phyloP scores from a whole-genome alignment of 2,329 filamentous ascomycete genomes.

The Neurospora sp. region DNA sequence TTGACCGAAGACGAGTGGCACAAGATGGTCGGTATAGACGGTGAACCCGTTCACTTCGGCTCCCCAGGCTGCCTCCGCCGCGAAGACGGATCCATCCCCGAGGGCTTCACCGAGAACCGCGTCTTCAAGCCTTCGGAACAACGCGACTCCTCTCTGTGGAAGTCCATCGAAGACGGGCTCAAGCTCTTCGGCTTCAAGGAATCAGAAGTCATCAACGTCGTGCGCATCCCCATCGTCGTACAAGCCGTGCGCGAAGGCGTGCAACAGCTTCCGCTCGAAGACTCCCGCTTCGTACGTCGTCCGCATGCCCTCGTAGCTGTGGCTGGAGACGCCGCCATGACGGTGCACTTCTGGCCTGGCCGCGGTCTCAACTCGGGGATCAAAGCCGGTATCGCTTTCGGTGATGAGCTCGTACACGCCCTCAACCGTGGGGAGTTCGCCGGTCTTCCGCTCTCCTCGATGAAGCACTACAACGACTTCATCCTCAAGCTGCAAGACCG shows the following conservation, averaged over 20 bases:
- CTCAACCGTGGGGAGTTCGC: conserved; percentile 22
- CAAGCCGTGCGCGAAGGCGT: conserved; percentile 25
- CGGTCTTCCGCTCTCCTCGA: conserved; percentile 21
- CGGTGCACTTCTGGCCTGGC: conserved; percentile 28
- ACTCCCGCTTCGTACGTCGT: conserved; percentile 18
- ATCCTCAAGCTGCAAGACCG: conserved; percentile 25
- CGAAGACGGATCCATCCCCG: conserved; percentile 20
- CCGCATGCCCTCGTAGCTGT: conserved; percentile 25
- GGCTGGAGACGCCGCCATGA: conserved; percentile 27
- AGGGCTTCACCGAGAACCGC: conserved; percentile 21
- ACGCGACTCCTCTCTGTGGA: conserved; percentile 21
- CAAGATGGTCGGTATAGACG: conserved; percentile 23
- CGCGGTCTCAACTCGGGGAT: conserved; percentile 27
- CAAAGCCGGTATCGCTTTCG: conserved; percentile 25
- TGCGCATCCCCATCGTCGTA: conserved; percentile 27
- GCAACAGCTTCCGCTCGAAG: conserved; percentile 19
- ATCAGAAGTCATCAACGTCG: conserved; percentile 25
- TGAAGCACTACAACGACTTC: conserved; percentile 26
- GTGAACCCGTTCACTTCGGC: conserved; percentile 24
- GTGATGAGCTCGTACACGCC: conserved; percentile 26
- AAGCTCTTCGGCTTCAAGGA: conserved; percentile 28
- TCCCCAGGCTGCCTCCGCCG: conserved; percentile 22
- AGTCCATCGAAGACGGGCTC: conserved; percentile 25
- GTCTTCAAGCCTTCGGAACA: conserved; percentile 25
- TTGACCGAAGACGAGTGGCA: conserved; percentile 27